Percentiles rank a stretch among this genome's conserved stretches.
Evolutionary conservation across 768 basidiomycete genomes (phyloP).

Genomic region (Roridomyces roridus): DNA sequence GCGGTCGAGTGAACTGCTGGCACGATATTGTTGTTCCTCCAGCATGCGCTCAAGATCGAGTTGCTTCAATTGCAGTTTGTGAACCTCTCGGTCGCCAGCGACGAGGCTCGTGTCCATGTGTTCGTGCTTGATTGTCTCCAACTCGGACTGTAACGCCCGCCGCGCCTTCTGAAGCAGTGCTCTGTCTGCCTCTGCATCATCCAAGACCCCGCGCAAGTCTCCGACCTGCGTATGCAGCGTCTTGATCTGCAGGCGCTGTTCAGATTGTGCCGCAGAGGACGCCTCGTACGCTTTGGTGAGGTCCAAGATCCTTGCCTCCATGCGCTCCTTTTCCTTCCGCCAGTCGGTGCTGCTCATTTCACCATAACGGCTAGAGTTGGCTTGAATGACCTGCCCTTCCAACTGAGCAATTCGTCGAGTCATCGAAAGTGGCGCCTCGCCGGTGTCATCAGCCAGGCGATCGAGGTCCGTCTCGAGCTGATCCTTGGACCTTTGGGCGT

Average conservation of each 20-base stretch:
- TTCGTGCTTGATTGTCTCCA: conserved; percentile 82
- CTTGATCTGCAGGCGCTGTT: conserved; percentile 86
- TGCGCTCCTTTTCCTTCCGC: conserved; percentile 88
- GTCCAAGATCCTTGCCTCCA: conserved; percentile 83
- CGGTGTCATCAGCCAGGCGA: conserved; percentile 65
- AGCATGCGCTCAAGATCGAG: conserved; percentile 80
- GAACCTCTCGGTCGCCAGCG: conserved; percentile 75
- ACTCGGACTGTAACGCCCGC: conserved; percentile 77
- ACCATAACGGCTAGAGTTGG: conserved; percentile 62
- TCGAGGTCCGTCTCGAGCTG: conserved; percentile 72
- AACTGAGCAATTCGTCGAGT: conserved; percentile 68
- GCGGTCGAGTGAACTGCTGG: conserved; percentile 71
- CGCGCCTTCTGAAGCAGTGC: conserved; percentile 82
- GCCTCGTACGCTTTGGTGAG: conserved; percentile 78
- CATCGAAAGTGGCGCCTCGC: conserved; percentile 52
- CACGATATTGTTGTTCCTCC: conserved; percentile 80
- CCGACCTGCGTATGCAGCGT: conserved; percentile 86
- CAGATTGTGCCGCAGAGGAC: conserved; percentile 71
- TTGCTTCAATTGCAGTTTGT: conserved; percentile 78
- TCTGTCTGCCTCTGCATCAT: conserved; percentile 86
- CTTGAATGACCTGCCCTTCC: conserved; percentile 65
- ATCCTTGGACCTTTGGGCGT: conserved; percentile 66
- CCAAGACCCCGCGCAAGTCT: conserved; percentile 78
- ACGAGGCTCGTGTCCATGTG: conserved; percentile 72
- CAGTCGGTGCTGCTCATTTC: conserved; percentile 77